Evolutionary conservation across 495 filamentous ascomycete genomes (phyloP).

Genomic region (Letharia lupina): DNA sequence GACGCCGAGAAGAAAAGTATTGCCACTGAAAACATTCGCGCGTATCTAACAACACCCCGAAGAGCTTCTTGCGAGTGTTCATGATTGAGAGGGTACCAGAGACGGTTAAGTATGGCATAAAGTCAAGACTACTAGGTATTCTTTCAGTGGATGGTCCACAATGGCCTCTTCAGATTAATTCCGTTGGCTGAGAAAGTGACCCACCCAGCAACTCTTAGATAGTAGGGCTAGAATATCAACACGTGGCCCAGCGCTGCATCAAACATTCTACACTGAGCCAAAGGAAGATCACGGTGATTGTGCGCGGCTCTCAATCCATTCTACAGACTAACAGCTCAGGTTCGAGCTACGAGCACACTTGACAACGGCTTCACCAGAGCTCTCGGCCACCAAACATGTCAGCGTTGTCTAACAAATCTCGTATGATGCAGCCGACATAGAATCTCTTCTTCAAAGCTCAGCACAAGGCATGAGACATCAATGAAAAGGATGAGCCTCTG

Average conservation of each 20-base stretch:
- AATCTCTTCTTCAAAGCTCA: conserved; percentile 43
- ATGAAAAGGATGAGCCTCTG: conserved; percentile 46
- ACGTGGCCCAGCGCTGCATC: not conserved
- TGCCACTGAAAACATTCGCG: not conserved
- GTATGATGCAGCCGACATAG: no score
- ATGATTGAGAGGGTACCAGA: not conserved
- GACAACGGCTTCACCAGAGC: no score
- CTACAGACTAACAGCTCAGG: no score
- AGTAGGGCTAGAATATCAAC: not conserved
- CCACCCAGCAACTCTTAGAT: not conserved
- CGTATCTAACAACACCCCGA: not conserved
- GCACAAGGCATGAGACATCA: conserved; percentile 37
- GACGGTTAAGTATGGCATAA: not conserved
- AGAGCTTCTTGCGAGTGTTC: not conserved
- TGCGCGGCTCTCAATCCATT: no score
- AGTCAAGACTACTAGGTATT: not conserved
- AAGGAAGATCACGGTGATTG: not conserved
- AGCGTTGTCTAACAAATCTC: no score
- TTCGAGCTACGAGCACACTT: no score
- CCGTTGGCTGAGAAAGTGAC: no score
- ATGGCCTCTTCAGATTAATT: no score
- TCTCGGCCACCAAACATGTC: no score
- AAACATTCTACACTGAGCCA: not conserved
- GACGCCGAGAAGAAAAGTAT: not conserved
- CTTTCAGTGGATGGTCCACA: not conserved